Conservation (phyloP, 441 rosid species). For the Pelargonium exstipulatum region DNA sequence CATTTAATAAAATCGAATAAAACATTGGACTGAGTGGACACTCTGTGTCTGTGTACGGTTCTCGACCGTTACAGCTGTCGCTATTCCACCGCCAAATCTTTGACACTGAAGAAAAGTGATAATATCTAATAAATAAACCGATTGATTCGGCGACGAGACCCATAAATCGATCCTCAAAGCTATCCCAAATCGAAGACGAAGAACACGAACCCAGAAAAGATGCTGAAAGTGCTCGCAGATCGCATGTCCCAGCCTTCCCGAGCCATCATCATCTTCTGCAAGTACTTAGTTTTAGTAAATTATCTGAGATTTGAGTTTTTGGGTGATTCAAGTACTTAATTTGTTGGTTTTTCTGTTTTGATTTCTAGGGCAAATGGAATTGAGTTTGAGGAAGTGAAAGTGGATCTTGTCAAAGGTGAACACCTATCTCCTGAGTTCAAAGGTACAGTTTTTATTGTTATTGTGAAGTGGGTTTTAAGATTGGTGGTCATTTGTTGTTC, state of each 20-base stretch:
- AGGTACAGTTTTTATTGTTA: constrained; percentile 31
- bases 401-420: constrained; percentile 48
- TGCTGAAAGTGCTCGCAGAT: constrained; percentile 66
- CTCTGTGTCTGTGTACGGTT: no score
- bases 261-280: constrained; percentile 83
- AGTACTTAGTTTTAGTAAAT: constrained; percentile 30
- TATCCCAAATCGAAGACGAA: not conserved
- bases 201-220: constrained; percentile 31
- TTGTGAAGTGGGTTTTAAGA: not conserved
- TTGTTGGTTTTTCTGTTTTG: not conserved
- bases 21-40: no score
- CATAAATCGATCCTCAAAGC: no score
- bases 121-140: no score
- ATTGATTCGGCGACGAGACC: no score
- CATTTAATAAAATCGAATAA: no score
- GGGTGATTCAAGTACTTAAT: not conserved
- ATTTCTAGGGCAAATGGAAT: constrained; percentile 55
- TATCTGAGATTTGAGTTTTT: not conserved
- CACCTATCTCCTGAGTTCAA: constrained; percentile 56
- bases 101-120: no score
- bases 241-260: constrained; percentile 87
- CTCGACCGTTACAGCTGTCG: no score
- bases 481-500: not conserved
- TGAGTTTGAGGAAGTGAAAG: constrained; percentile 61
- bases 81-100: no score